Evolutionary conservation across 2,329 filamentous ascomycete genomes (phyloP), one percentile per base, ranked within the genome.

Genomic region (Dothideomycetes sp.): DNA sequence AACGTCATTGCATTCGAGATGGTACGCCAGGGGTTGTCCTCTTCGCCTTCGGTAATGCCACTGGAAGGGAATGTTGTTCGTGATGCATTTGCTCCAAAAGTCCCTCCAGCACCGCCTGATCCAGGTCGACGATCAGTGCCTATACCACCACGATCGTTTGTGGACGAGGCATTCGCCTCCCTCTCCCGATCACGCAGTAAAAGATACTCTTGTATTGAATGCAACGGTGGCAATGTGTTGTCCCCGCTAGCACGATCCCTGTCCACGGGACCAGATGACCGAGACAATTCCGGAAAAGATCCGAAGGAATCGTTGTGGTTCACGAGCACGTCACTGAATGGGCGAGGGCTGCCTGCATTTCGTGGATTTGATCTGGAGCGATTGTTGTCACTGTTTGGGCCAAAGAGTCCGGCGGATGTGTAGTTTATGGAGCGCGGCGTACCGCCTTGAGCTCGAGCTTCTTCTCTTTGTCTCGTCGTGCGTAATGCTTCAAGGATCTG

Each of bases 1-100:
- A 53, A 46, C 5, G 45, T 47, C 51, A 69, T 62, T 24, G 65
- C 65, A 27, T 64, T 64, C 51, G 69, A 63, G 31, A 70, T 69
- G 4, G 63, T 66, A 30, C 63, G 64, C 67, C 66, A 70, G 8
- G 67, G 64, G 33, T 57, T 57, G 33, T 68, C 64, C 24, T 63
- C 47, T 2, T 47, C 42, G 7, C 25, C 22, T 27, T 41, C 23
- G n/a, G 37, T 16, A 27, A 18, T 37, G 20, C 20, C 23, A 9
- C 24, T 23, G 5, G 23, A 13, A 20, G 5, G 11, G 29, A 24
- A 17, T 6, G 41, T 24, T 9, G 36, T 33, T 15, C 41, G 33
- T 3, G 39, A 31, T 20, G 45, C 45, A 24, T 47, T 37, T 12
- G 45, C 41, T 15, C 41, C 41, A 12, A 47, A 24, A 15, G 28